Conservation (phyloP, 768 basidiomycete species). For the Hygrophoropsis aurantiaca region DNA sequence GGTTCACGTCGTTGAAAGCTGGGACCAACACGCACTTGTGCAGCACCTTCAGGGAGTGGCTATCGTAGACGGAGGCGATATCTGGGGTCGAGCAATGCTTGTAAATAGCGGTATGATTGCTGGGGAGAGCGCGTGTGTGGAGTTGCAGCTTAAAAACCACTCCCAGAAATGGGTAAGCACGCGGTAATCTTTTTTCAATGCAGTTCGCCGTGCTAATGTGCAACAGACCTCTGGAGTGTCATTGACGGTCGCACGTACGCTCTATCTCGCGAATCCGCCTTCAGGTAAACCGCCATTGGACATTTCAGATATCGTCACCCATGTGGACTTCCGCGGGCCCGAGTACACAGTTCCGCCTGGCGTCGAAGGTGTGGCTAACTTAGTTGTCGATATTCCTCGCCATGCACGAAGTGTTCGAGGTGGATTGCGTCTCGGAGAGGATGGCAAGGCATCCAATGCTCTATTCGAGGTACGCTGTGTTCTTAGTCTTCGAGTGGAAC, state of each 20-base stretch:
- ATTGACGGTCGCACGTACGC: conserved; percentile 57
- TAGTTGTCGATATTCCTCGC: conserved; percentile 79
- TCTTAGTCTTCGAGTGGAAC: conserved; percentile 61
- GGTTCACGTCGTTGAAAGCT: conserved; percentile 63
- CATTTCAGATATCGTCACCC: conserved; percentile 65
- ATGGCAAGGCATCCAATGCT: conserved; percentile 41
- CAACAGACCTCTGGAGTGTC: conserved; percentile 67
- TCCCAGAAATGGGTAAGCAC: conserved; percentile 69
- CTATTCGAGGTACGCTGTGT: conserved; percentile 71
- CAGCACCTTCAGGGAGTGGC: conserved; percentile 55
- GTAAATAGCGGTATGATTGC: conserved; percentile 63
- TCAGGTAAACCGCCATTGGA: conserved; percentile 51
- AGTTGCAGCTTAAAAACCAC: conserved; percentile 81
- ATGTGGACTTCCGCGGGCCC: conserved; percentile 68
- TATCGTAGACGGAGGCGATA: conserved; percentile 76
- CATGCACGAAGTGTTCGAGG: conserved; percentile 64
- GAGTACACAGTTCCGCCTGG: conserved; percentile 77
- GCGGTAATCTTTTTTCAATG: too few relatives aligned
- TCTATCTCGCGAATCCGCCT: conserved; percentile 51
- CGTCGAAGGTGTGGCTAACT: conserved; percentile 72
- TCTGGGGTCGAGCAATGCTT: conserved; percentile 72
- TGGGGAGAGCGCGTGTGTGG: conserved; percentile 70
- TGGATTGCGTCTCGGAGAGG: conserved; percentile 57
- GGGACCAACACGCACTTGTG: conserved; percentile 33
- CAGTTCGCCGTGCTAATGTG: not conserved